Percentiles rank a stretch among this genome's conserved stretches.
These are phyloP conservation scores for Sclerotinia sclerotiorum DNA, from an alignment of 2,329 filamentous ascomycete genomes.

Conservation along the genomic window DNA sequence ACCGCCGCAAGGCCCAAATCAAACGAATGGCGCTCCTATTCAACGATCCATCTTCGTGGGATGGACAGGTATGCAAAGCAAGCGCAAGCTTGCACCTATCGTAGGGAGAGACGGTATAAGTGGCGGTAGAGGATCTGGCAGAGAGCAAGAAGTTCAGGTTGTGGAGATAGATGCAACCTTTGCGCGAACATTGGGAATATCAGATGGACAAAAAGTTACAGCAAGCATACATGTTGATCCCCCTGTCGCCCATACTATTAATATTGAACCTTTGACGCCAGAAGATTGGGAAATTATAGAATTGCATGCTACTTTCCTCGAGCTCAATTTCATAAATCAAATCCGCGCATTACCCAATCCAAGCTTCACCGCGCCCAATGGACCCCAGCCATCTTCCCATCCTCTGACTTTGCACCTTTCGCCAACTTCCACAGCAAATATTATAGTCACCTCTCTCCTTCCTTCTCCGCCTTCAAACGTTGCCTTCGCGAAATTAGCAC, in stretches of 20 bases:
- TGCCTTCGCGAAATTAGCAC: slow-evolving; percentile 87
- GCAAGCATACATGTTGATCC: slow-evolving; percentile 80
- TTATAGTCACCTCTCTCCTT: slow-evolving; percentile 79
- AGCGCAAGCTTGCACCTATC: slow-evolving; percentile 72
- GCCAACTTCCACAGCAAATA: slow-evolving; percentile 91
- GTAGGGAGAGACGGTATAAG: slow-evolving; percentile 72
- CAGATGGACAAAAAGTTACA: slow-evolving; percentile 77
- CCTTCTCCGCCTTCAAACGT: slow-evolving; percentile 67
- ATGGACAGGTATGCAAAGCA: slow-evolving; percentile 98
- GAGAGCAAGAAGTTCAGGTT: slow-evolving; percentile 73
- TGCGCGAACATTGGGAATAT: slow-evolving; percentile 71
- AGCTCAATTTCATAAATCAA: slow-evolving; percentile 89
- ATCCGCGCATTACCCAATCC: slow-evolving; percentile 93
- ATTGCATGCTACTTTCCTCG: slow-evolving; percentile 90
- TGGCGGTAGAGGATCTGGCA: slow-evolving; percentile 54
- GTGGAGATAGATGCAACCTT: slow-evolving; percentile 89
- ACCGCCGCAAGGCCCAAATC: slow-evolving; percentile 48
- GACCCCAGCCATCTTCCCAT: slow-evolving; percentile 60
- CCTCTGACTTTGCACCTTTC: slow-evolving; percentile 90
- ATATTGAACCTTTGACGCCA: slow-evolving; percentile 92
- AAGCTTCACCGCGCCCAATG: slow-evolving; percentile 54
- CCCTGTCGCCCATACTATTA: slow-evolving; percentile 86
- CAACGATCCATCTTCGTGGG: slow-evolving; percentile 80
- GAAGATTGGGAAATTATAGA: slow-evolving; percentile 99
- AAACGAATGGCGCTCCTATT: slow-evolving; percentile 48